Percentiles rank a stretch among this genome's conserved stretches.
Conservation (phyloP, 495 filamentous ascomycete species). For the Tuber microsphaerosporum region DNA sequence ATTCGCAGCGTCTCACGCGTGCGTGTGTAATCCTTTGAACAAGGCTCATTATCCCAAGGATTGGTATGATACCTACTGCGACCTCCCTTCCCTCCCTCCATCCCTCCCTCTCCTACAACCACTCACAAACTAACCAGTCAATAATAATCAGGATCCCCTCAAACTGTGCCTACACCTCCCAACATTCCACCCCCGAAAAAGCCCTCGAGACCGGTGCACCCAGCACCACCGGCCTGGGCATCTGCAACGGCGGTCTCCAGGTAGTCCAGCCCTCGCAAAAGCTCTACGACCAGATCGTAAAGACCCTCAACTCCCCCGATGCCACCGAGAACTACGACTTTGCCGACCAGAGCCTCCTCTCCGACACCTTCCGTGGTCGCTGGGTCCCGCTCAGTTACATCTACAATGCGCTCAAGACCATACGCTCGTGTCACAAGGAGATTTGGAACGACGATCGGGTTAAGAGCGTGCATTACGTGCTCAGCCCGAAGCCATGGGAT, state of each 20-base stretch:
- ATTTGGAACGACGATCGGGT: constrained; percentile 72
- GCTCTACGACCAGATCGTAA: constrained; percentile 53
- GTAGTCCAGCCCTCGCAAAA: constrained; percentile 59
- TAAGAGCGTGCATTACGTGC: constrained; percentile 73
- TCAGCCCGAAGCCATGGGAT: constrained; percentile 79
- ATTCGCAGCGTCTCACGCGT: constrained; percentile 70
- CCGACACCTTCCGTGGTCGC: constrained; percentile 56
- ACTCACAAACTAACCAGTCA: background rate
- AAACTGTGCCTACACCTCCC: constrained; percentile 69
- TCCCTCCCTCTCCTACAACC: background rate
- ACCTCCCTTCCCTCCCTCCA: background rate
- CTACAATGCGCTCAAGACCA: constrained; percentile 77
- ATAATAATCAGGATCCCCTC: constrained; percentile 53
- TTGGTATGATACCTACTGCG: constrained; percentile 51
- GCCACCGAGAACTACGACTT: constrained; percentile 57
- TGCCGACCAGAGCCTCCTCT: constrained; percentile 66
- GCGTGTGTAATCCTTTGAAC: constrained; percentile 71
- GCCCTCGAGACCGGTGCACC: constrained; percentile 54
- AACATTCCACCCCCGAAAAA: constrained; percentile 52
- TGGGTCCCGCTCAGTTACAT: constrained; percentile 71
- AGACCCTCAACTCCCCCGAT: constrained; percentile 46
- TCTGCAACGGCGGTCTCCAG: constrained; percentile 67
- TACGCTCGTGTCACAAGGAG: constrained; percentile 62
- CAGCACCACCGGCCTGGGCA: constrained; percentile 51
- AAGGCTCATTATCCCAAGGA: constrained; percentile 66